Evolutionary conservation across 1,284 basidiomycete genomes (phyloP), one percentile per base, ranked within the genome.

Genomic region (Sporisorium exsertum): DNA sequence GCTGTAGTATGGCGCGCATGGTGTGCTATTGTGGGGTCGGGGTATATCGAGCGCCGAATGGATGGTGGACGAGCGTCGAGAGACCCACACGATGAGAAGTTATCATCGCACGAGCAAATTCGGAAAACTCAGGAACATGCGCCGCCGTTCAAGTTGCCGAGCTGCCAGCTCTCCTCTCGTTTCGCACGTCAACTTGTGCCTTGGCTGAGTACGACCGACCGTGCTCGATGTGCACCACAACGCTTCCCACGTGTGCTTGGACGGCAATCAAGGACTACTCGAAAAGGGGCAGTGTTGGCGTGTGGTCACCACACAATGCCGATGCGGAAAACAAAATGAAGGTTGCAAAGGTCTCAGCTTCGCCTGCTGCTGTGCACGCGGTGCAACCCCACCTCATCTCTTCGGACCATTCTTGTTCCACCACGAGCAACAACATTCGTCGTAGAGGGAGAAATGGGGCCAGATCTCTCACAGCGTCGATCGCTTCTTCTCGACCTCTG

Each of bases 1-100:
- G 79, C 64, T 84, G 81, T n/a, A 84, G 64, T 5, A 84, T 81
- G 1, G 81, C 82, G 37, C 81, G 58, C 82, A 84, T 58, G 35
- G 42, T 15, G n/a, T 22, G 24, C 46, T 29, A 5, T 3, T 51
- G 32, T 32, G 15, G 33, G 50, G 15, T 9, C 5, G 16, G 16
- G 16, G 5, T 32, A 5, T 5, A 10, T 32, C 29, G 16, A 40
- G 8, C 2, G 37, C 37, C 37, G 16, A 13, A 22, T 37, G 18
- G 52, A 27, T 54, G 52, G 26, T 32, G 27, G 49, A 50, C 9
- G 24, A 26, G 29, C 5, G 49, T 20, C 32, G 49, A 32, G 8
- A 20, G 2, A 8, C 40, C 40, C 40, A 43, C 40, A 43, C n/a
- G 40, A 43, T 10, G n/a, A 43, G 18, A 16, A 18, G 16, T 16